A percentile compares a stretch with the other conserved stretches of the same genome.
These are phyloP conservation scores for Coniochaeta sp. DNA, from an alignment of 2,329 filamentous ascomycete species.

Conservation along the genomic window DNA sequence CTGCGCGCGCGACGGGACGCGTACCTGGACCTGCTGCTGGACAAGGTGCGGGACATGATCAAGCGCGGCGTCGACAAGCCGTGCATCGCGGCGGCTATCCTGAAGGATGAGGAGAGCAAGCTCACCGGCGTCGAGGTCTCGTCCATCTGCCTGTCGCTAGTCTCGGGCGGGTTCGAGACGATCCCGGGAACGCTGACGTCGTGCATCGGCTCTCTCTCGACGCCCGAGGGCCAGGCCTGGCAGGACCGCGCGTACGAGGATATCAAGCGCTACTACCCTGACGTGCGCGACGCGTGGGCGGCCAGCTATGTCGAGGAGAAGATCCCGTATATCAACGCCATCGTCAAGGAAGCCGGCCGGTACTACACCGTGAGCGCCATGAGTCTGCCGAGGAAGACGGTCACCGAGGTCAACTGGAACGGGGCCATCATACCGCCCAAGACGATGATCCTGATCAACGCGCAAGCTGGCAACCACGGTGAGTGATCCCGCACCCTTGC, in stretches of 20 bases:
- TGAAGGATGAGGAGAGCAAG: constrained; percentile 44
- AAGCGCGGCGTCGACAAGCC: constrained; percentile 43
- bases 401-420: constrained; percentile 42
- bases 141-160: constrained; percentile 44
- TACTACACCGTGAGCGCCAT: constrained; percentile 48
- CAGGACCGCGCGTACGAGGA: constrained; percentile 46
- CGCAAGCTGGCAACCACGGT: constrained; percentile 48
- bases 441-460: constrained; percentile 48
- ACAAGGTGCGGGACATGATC: constrained; percentile 45
- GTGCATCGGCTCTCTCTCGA: constrained; percentile 41
- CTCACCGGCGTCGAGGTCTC: constrained; percentile 42
- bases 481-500: constrained; percentile 8
- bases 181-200: constrained; percentile 46
- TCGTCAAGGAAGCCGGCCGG: constrained; percentile 44
- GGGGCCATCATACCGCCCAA: constrained; percentile 42
- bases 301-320: constrained; percentile 35
- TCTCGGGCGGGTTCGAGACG: constrained; percentile 47
- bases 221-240: constrained; percentile 38
- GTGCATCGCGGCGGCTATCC: constrained; percentile 44
- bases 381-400: constrained; percentile 43
- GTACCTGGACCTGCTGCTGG: constrained; percentile 40
- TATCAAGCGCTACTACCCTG: constrained; percentile 39
- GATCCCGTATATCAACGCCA: constrained; percentile 38
- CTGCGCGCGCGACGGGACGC: constrained; percentile 38
- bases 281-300: constrained; percentile 38